Evolutionary conservation across 1,284 basidiomycete species (phyloP).

Genomic region (Papiliotrema fonsecae): DNA sequence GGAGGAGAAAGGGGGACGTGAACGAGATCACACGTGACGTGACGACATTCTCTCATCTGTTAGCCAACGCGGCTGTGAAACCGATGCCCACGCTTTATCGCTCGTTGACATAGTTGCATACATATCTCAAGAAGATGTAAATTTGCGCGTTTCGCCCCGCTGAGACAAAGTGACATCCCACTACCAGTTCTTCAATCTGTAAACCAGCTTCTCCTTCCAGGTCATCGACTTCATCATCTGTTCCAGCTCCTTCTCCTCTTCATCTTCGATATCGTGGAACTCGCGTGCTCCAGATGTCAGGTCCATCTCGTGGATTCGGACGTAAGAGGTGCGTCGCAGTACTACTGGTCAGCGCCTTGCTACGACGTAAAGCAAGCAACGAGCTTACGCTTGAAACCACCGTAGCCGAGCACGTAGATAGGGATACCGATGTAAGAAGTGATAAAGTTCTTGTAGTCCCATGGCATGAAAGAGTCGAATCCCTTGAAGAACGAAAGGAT

Average conservation of each 20-base stretch:
- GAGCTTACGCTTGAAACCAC: slow-evolving; percentile 54
- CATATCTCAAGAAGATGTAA: too few relatives aligned
- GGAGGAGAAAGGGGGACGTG: too few relatives aligned
- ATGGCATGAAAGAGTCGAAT: slow-evolving; percentile 62
- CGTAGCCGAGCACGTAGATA: slow-evolving; percentile 57
- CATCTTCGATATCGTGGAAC: slow-evolving; percentile 62
- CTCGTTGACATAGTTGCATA: too few relatives aligned
- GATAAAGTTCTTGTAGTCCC: slow-evolving; percentile 57
- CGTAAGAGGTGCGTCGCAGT: slow-evolving; percentile 53
- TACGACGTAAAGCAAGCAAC: not conserved
- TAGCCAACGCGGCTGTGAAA: too few relatives aligned
- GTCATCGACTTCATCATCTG: slow-evolving; percentile 22
- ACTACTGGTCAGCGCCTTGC: slow-evolving; percentile 24
- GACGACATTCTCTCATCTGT: too few relatives aligned
- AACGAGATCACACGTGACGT: too few relatives aligned
- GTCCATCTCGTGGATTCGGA: slow-evolving; percentile 58
- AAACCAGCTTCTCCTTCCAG: slow-evolving; percentile 35
- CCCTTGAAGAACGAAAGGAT: slow-evolving; percentile 58
- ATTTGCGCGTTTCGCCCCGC: too few relatives aligned
- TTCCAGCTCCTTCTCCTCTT: slow-evolving; percentile 31
- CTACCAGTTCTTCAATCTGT: slow-evolving; percentile 43
- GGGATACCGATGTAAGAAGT: slow-evolving; percentile 51
- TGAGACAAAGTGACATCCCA: too few relatives aligned
- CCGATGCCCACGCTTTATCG: too few relatives aligned
- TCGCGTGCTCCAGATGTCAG: slow-evolving; percentile 59